Percentiles rank a stretch among this genome's conserved stretches.
Conservation (phyloP, 169 alveolate species). For the Babesia divergens region DNA sequence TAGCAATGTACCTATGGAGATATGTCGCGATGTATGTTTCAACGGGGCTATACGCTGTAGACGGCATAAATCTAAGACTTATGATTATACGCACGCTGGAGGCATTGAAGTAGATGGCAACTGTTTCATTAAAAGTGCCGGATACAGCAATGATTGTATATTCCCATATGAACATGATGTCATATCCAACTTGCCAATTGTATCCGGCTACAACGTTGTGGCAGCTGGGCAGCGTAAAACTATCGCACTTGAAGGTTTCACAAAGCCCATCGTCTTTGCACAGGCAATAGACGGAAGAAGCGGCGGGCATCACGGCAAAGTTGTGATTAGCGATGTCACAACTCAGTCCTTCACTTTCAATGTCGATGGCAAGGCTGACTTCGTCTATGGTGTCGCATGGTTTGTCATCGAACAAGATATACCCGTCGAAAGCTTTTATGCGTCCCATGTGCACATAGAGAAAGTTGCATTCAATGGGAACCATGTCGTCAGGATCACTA, state of each 20-base stretch:
- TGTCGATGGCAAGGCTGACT: neutral
- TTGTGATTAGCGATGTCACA: neutral
- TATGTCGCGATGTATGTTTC: neutral
- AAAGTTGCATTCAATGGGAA: neutral
- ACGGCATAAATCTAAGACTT: neutral
- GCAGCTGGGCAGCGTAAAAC: too few relatives aligned
- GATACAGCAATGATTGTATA: neutral
- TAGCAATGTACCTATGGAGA: neutral
- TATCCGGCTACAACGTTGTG: neutral
- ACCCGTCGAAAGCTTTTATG: neutral
- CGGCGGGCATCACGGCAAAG: neutral
- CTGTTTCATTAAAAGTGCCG: neutral
- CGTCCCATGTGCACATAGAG: slow-evolving; percentile 8
- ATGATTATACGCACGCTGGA: neutral
- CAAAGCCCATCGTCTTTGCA: neutral
- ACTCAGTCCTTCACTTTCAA: neutral
- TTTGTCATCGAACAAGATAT: neutral
- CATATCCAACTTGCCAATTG: neutral
- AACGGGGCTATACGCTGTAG: neutral
- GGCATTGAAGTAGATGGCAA: neutral
- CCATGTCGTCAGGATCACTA: neutral
- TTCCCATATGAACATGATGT: neutral
- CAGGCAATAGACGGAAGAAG: neutral
- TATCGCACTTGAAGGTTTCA: neutral
- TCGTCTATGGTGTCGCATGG: neutral